Evolutionary conservation across 768 basidiomycete species (phyloP).

Genomic region (Chalciporus piperatus): DNA sequence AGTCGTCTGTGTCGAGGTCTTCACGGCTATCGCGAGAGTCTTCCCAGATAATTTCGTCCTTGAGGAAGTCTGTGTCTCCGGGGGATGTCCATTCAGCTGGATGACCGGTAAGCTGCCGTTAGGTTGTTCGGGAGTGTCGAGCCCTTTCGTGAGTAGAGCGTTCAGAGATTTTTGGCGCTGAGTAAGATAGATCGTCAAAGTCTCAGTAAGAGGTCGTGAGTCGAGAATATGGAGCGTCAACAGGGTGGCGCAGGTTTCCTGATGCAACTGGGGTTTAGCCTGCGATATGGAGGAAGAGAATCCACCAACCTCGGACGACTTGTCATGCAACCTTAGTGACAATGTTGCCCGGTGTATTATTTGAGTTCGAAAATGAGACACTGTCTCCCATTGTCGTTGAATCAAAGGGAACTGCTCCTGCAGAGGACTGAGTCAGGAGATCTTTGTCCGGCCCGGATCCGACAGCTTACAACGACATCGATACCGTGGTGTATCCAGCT

Average conservation of each 20-base stretch:
- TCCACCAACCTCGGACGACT: constrained; percentile 50
- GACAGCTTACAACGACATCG: constrained; percentile 51
- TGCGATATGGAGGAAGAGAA: neutral
- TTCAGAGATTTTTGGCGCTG: constrained; percentile 68
- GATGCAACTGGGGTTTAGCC: neutral
- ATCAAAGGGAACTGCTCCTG: constrained; percentile 87
- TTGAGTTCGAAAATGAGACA: constrained; percentile 83
- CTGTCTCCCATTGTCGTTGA: constrained; percentile 90
- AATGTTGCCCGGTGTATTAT: constrained; percentile 86
- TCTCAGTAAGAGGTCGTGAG: constrained; percentile 73
- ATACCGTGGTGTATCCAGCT: constrained; percentile 59
- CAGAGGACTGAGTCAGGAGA: neutral
- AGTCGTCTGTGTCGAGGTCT: constrained; percentile 47
- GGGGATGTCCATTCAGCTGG: constrained; percentile 36
- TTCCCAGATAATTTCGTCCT: constrained; percentile 25
- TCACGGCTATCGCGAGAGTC: constrained; percentile 47
- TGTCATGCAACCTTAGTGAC: constrained; percentile 61
- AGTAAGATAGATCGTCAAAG: constrained; percentile 63
- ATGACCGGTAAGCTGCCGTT: constrained; percentile 31
- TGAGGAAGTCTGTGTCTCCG: constrained; percentile 11
- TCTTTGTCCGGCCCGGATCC: neutral
- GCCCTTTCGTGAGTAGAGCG: constrained; percentile 37
- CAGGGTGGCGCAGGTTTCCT: constrained; percentile 77
- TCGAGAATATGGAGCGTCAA: constrained; percentile 88
- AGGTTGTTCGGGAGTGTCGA: constrained; percentile 20